Evolutionary conservation across 2,329 filamentous ascomycete species (phyloP).

Genomic region (Exophiala viscosa): DNA sequence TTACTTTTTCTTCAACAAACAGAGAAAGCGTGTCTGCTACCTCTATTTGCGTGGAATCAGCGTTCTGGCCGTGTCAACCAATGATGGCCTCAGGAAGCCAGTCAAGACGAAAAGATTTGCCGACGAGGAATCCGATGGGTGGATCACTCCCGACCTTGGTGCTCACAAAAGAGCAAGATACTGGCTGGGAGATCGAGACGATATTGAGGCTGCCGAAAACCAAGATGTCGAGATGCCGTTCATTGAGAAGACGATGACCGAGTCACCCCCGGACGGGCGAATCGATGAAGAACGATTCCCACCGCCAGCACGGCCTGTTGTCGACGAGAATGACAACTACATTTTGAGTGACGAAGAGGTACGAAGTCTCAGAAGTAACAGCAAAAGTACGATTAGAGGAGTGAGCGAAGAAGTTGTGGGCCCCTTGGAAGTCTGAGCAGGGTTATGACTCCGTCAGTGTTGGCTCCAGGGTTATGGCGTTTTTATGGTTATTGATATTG

Average conservation of each 20-base stretch:
- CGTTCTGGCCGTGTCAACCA: slow-evolving; percentile 64
- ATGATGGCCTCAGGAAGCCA: slow-evolving; percentile 47
- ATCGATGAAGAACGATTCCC: slow-evolving; percentile 29
- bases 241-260: slow-evolving; percentile 9
- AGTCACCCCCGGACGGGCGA: slow-evolving; percentile 11
- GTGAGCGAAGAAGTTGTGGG: slow-evolving; percentile 54
- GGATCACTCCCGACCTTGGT: slow-evolving; percentile 50
- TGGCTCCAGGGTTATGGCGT: not conserved
- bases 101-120: slow-evolving; percentile 45
- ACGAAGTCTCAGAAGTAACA: slow-evolving; percentile 33
- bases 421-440: slow-evolving; percentile 48
- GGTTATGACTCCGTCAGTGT: not conserved
- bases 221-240: slow-evolving; percentile 41
- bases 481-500: slow-evolving; percentile 14
- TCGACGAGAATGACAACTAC: slow-evolving; percentile 43
- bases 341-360: slow-evolving; percentile 45
- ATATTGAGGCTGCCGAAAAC: slow-evolving; percentile 41
- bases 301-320: slow-evolving; percentile 30
- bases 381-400: slow-evolving; percentile 46
- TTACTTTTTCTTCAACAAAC: slow-evolving; percentile 97
- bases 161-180: slow-evolving; percentile 79
- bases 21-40: slow-evolving; percentile 88
- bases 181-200: slow-evolving; percentile 72
- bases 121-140: slow-evolving; percentile 43
- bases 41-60: slow-evolving; percentile 82